phyloP scores from a whole-genome alignment of 2,329 filamentous ascomycete genomes.

The Passalora sequoiae region DNA sequence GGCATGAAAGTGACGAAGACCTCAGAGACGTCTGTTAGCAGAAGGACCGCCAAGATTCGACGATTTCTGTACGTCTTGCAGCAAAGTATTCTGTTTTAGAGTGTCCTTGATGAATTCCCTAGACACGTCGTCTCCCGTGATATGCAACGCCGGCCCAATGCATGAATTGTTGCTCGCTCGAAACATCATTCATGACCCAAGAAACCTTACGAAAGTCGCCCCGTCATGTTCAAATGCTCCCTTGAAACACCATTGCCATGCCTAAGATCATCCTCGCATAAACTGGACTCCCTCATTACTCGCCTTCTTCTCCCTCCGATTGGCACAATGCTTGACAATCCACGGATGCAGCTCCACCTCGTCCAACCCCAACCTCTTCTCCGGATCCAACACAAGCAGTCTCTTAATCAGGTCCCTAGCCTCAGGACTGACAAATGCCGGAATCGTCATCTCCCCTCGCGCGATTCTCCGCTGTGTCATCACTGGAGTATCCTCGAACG shows the following conservation, averaged over 20 bases:
- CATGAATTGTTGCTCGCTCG: neutral
- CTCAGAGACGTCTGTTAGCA: too few relatives aligned
- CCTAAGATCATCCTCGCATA: neutral
- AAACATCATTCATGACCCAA: neutral
- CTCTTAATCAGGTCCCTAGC: constrained; percentile 88
- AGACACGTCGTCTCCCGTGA: too few relatives aligned
- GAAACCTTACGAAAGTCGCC: neutral
- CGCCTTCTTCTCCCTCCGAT: neutral
- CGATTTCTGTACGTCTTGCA: too few relatives aligned
- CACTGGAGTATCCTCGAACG: constrained; percentile 89
- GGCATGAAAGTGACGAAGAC: too few relatives aligned
- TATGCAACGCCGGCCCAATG: too few relatives aligned
- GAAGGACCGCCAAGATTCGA: too few relatives aligned
- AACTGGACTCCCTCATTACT: constrained; percentile 4
- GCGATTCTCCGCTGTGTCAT: constrained; percentile 92
- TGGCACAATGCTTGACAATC: constrained; percentile 89
- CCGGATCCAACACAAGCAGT: constrained; percentile 84
- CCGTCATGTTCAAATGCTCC: too few relatives aligned
- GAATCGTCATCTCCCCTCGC: constrained; percentile 85
- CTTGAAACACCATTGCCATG: neutral
- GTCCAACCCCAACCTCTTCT: constrained; percentile 85
- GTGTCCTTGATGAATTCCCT: too few relatives aligned
- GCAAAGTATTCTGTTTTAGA: too few relatives aligned
- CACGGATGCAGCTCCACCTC: constrained; percentile 87
- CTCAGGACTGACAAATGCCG: constrained; percentile 83